Evolutionary conservation across 2,329 filamentous ascomycete genomes (phyloP).

Genomic region (Fusarium gaditjirri): DNA sequence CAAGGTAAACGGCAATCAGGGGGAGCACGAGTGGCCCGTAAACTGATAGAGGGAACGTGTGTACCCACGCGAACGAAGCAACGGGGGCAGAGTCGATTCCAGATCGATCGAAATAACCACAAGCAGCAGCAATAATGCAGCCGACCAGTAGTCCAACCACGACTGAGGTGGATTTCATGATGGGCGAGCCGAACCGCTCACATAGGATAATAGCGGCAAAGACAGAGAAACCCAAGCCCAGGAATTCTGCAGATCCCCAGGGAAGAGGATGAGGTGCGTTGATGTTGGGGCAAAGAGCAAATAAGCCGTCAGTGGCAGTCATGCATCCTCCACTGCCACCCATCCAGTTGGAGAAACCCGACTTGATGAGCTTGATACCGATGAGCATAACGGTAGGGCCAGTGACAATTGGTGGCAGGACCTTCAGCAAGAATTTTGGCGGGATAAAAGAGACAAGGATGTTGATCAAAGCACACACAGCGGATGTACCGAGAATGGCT

Average conservation of each 20-base stretch:
- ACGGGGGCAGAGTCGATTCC: slow-evolving; percentile 77
- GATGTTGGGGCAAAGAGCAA: slow-evolving; percentile 72
- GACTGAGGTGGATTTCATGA: slow-evolving; percentile 85
- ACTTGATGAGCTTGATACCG: slow-evolving; percentile 76
- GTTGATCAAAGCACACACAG: slow-evolving; percentile 74
- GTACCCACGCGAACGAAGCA: slow-evolving; percentile 81
- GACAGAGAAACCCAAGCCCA: slow-evolving; percentile 82
- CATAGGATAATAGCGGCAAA: slow-evolving; percentile 83
- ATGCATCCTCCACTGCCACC: slow-evolving; percentile 74
- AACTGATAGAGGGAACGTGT: slow-evolving; percentile 77
- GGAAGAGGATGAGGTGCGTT: slow-evolving; percentile 75
- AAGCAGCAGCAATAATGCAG: slow-evolving; percentile 81
- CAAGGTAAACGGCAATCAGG: slow-evolving; percentile 74
- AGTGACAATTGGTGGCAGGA: slow-evolving; percentile 84
- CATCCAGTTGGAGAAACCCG: slow-evolving; percentile 81
- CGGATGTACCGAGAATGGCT: slow-evolving; percentile 74
- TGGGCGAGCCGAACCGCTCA: slow-evolving; percentile 82
- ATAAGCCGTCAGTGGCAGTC: slow-evolving; percentile 63
- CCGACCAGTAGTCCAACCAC: slow-evolving; percentile 78
- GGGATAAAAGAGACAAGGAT: slow-evolving; percentile 80
- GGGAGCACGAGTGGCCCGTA: slow-evolving; percentile 81
- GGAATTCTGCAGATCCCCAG: slow-evolving; percentile 83
- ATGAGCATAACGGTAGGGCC: slow-evolving; percentile 78
- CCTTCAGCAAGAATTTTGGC: slow-evolving; percentile 72
- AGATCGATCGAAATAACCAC: slow-evolving; percentile 80